These are phyloP conservation scores for Aphanomyces stellatus DNA, from an alignment of 352 stramenopile species.

Conservation along the genomic window DNA sequence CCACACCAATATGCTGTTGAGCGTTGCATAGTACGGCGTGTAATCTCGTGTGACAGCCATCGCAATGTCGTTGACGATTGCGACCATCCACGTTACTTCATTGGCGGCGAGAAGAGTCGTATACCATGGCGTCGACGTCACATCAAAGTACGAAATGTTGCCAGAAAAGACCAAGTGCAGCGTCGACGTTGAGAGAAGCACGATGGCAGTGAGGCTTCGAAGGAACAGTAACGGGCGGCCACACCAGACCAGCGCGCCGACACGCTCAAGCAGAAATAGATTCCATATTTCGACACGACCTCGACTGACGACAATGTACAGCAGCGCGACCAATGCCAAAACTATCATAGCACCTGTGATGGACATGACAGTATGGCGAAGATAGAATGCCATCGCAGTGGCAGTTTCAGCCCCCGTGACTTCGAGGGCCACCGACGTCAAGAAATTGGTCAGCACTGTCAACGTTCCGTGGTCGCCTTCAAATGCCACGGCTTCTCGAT, in stretches of 20 bases:
- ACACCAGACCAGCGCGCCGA: constrained; percentile 2
- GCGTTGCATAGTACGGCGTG: constrained; percentile 4
- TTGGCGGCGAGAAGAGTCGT: background rate
- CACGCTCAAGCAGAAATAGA: background rate
- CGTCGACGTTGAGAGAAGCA: background rate
- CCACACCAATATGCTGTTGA: constrained; percentile 5
- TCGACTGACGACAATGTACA: background rate
- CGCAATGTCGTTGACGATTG: background rate
- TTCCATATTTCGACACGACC: background rate
- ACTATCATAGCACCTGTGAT: constrained; percentile 1
- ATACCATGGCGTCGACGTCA: background rate
- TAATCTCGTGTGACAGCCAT: background rate
- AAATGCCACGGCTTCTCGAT: background rate
- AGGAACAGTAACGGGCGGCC: constrained; percentile 3
- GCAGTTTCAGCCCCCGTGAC: background rate
- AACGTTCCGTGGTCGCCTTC: background rate
- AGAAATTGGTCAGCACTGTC: background rate
- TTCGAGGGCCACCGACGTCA: background rate
- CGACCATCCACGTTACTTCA: constrained; percentile 6
- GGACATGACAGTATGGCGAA: background rate
- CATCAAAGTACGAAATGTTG: background rate
- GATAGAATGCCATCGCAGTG: background rate
- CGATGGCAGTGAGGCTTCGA: constrained; percentile 1
- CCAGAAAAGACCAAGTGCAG: background rate
- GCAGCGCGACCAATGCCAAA: background rate